Conservation (phyloP, 2,329 filamentous ascomycete species). For the Phaeosphaeria sp. region DNA sequence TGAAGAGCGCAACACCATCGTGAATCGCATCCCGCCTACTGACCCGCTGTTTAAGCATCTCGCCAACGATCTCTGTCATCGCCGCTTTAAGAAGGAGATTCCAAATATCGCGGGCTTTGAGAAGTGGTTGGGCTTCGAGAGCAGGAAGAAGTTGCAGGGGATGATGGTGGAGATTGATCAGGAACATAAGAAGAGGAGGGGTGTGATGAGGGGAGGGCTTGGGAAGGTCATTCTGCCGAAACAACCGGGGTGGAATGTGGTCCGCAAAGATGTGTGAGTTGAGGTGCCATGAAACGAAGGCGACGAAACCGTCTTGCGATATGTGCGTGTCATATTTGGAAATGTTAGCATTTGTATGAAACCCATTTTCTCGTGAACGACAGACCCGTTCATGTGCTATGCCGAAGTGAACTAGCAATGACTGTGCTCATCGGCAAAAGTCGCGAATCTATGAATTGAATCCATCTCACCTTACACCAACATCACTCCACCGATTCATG, state of each 20-base stretch:
- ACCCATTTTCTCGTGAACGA: too few species aligned
- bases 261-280: too few species aligned
- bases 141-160: not conserved
- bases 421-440: too few species aligned
- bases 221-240: not conserved
- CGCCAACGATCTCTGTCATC: slow-evolving; percentile 5
- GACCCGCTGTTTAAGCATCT: slow-evolving; percentile 10
- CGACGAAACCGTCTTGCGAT: too few species aligned
- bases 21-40: slow-evolving; percentile 1
- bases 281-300: too few species aligned
- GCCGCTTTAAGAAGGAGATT: slow-evolving; percentile 10
- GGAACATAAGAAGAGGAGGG: not conserved
- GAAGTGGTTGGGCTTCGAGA: not conserved
- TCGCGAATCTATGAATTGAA: too few species aligned
- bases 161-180: slow-evolving; percentile 7
- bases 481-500: not conserved
- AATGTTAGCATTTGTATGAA: too few species aligned
- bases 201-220: not conserved
- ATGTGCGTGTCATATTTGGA: too few species aligned
- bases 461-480: too few species aligned
- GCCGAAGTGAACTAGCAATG: too few species aligned
- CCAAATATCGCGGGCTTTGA: slow-evolving; percentile 1
- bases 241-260: too few species aligned
- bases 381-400: too few species aligned
- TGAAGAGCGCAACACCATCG: slow-evolving; percentile 2